phyloP scores from a whole-genome alignment of 164 flowering plant species.

The Liquidambar formosana region DNA sequence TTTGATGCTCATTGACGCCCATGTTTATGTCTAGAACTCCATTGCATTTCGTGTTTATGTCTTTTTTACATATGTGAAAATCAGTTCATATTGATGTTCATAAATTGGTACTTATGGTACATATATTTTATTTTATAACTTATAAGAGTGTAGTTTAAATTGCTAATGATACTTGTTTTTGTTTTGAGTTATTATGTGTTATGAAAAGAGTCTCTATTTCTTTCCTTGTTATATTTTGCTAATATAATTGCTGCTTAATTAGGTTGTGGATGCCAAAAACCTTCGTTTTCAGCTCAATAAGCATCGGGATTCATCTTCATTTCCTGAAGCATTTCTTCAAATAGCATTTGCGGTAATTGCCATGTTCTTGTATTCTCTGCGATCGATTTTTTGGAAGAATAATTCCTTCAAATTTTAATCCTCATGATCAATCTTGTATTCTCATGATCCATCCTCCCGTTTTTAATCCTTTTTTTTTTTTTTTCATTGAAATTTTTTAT shows the following conservation, averaged over 20 bases:
- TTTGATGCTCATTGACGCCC: not conserved
- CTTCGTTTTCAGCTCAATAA: conserved; percentile 64
- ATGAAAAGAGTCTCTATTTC: not conserved
- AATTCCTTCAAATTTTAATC: too few species aligned
- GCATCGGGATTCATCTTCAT: conserved; percentile 57
- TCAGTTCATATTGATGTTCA: too few species aligned
- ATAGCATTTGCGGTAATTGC: conserved; percentile 88
- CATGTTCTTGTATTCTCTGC: not conserved
- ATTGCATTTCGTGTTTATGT: not conserved
- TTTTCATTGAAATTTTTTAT: not conserved
- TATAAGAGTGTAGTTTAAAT: not conserved
- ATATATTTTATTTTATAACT: not conserved
- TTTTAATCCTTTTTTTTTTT: not conserved
- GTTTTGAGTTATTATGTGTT: not conserved
- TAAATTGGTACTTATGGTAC: not conserved
- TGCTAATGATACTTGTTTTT: not conserved
- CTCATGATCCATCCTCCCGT: too few species aligned
- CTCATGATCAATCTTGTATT: too few species aligned
- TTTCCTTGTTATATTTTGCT: not conserved
- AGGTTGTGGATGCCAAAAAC: conserved; percentile 97
- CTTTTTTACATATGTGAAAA: too few species aligned
- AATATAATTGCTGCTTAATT: conserved; percentile 5
- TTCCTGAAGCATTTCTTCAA: conserved; percentile 87
- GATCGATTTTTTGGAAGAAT: conserved; percentile 5
- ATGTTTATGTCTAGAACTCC: not conserved